Evolutionary conservation across 345 rosid species (phyloP), one percentile per base, ranked within the genome.

Genomic region (Chamaenerion angustifolium): DNA sequence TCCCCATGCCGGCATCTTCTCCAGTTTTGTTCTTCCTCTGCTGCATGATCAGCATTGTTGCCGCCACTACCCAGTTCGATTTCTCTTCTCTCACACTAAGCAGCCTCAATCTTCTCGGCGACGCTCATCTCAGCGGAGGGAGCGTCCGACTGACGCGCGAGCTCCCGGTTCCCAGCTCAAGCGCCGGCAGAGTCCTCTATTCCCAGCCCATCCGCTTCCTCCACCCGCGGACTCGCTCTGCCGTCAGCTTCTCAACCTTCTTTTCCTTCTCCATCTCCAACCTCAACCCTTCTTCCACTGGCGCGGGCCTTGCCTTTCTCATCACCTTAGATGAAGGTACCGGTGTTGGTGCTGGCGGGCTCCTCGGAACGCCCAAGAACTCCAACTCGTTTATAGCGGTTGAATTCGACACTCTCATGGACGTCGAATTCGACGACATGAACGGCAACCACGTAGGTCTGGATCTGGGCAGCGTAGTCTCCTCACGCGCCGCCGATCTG

Each of bases 401-500:
- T 1, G 73, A 68, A 47, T 68, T 68, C 43, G 73, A 68, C 42
- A 68, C 73, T 6, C 65, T 68, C 0, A 68, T 68, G 73, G 73
- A 68, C 40, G 69, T 68, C 14, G 69, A 64, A 48, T 64, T 51
- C 45, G 59, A 43, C 8, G 73, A 63, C 42, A 64, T 68, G 49
- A 68, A 68, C 45, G 69, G 73, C 3, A 68, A 68, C 43, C 73
- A 68, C 53, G 65, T 68, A 17, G 68, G 73, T 14, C 40, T 68
- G 52, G 73, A 68, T 56, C 64, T 68, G 3, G 60, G 49, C 49
- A 64, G 46, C 37, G 37, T 31, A 8, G 37, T 31, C 37, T 31
- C 37, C 37, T 31, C 37, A 31, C 37, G 37, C 37, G 37, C 37
- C 37, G 37, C 37, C 37, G 37, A 31, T 31, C 37, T 31, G 37